phyloP scores from a whole-genome alignment of 345 rosid species.

The Hibiscus tridactylites region DNA sequence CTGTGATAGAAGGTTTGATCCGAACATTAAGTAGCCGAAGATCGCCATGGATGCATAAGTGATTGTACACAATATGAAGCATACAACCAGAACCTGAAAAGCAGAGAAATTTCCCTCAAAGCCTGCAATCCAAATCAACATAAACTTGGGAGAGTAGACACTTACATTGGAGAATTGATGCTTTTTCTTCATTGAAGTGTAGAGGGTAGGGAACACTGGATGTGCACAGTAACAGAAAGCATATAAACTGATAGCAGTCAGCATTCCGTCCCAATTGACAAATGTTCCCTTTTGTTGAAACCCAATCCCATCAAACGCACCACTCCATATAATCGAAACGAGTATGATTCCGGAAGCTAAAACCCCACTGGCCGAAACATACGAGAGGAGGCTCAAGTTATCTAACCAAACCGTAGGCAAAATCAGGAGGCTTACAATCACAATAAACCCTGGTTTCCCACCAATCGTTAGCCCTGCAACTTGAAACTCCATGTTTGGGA shows the following conservation, averaged over 20 bases:
- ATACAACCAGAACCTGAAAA: conserved; percentile 35
- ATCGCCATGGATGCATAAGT: conserved; percentile 46
- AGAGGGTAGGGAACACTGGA: conserved; percentile 81
- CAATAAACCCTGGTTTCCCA: conserved; percentile 49
- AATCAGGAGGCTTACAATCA: conserved; percentile 55
- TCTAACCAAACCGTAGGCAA: conserved; percentile 85
- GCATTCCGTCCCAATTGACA: conserved; percentile 46
- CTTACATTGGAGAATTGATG: conserved; percentile 78
- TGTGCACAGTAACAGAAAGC: conserved; percentile 92
- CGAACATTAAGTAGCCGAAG: conserved; percentile 57
- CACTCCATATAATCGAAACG: conserved; percentile 57
- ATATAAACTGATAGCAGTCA: conserved; percentile 74
- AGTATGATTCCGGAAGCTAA: conserved; percentile 70
- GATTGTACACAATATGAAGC: conserved; percentile 43
- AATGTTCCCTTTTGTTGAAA: conserved; percentile 38
- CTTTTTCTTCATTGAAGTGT: conserved; percentile 71
- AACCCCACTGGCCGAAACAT: conserved; percentile 84
- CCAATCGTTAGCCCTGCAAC: conserved; percentile 36
- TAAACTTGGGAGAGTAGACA: not conserved
- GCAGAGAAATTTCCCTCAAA: too few species aligned
- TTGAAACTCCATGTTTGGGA: conserved; percentile 39
- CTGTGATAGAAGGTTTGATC: conserved; percentile 38
- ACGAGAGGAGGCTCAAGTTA: conserved; percentile 64
- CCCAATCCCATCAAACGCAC: conserved; percentile 70
- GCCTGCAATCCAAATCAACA: not conserved